Base-by-base conservation (phyloP, 1,284 basidiomycete genomes). In the Fomitopsis pinicola region DNA sequence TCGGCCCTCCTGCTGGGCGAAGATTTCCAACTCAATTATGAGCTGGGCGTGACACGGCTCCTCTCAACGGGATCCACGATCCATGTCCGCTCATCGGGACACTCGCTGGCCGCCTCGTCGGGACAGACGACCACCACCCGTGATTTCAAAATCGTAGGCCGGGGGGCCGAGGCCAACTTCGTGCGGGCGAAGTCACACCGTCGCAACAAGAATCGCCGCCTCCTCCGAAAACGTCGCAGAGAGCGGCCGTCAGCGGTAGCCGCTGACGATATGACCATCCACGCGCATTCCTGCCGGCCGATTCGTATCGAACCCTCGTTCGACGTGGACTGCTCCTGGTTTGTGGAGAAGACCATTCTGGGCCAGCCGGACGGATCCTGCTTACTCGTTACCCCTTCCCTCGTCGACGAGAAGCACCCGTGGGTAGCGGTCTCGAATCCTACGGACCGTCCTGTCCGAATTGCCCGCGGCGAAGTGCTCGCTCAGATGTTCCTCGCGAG, bases 1-100 rank as follows among this genome's bases (percentile, higher is more conserved):
- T 65, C 69, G 0, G 68, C 67, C 0, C 30, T 73, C 0, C 62
- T 73, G 0, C 55, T 73, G 3, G 72, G 72, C 12, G 68, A n/a
- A n/a, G n/a, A n/a, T n/a, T n/a, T n/a, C n/a, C n/a, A n/a, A n/a
- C n/a, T n/a, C n/a, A n/a, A n/a, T 3, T 72, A 71, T 53, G 67
- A 67, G 42, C 7, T 71, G 1, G 36, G 42, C 3, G 58, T 67
- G n/a, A 3, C 3, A 4, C 14, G 22, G 0, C 17, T 44, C 5
- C 30, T 33, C 17, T 3, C 44, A 22, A 45, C 19, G 42, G 42
- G 19, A 17, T n/a, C 4, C 8, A 45, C 19, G 22, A 5, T 45
- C 7, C 2, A 10, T n/a, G 8, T 45, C 8, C 15, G 15, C 44
- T n/a, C n/a, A n/a, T n/a, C n/a, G n/a, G n/a, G n/a, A n/a, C n/a